Evolutionary conservation across 164 flowering plant species (phyloP), one percentile per base, ranked within the genome.

Genomic region (Vitis cinerea): DNA sequence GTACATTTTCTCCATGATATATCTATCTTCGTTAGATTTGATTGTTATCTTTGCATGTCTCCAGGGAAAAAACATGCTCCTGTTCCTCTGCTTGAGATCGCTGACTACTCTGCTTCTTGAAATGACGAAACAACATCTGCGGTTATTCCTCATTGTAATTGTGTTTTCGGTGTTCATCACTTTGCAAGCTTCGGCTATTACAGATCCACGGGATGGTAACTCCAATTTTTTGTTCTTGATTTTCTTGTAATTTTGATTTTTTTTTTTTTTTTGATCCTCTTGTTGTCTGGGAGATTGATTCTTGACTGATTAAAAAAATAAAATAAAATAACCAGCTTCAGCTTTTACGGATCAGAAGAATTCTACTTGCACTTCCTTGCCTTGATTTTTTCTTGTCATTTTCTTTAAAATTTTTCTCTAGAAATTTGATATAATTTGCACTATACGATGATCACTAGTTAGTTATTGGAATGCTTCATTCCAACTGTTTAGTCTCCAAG

Each of bases 161-260:
- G 60, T 82, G 65, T 66, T 70, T 73, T 72, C 23, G 59, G 72
- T 62, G 16, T 44, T 71, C 74, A 55, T 80, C 59, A 69, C 69
- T 54, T 56, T 59, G 19, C 71, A 57, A 50, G 74, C 76, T 67
- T 50, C 13, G 8, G 80, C 86, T 2, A 53, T 9, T 49, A 84
- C 87, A 1, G 79, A 87, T 75, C 75, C 68, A 3, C 66, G 54
- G 0, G 91, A 85, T 1, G 89, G 91, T 86, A 75, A 58, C 31
- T 61, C 16, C 55, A 9, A 53, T 11, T 49, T 71, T 29, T 14
- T 44, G 48, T 58, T n/a, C 50, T 17, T 23, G 54, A 5, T 37
- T 6, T 5, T 50, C 11, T 60, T 50, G 48, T 4, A 47, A 48
- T 50, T 59, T 27, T 11, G 10, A 6, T 70, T 55, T 31, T 49